Conservation (phyloP, 179 eudicot genomes). For the Corrigiola litoralis region DNA sequence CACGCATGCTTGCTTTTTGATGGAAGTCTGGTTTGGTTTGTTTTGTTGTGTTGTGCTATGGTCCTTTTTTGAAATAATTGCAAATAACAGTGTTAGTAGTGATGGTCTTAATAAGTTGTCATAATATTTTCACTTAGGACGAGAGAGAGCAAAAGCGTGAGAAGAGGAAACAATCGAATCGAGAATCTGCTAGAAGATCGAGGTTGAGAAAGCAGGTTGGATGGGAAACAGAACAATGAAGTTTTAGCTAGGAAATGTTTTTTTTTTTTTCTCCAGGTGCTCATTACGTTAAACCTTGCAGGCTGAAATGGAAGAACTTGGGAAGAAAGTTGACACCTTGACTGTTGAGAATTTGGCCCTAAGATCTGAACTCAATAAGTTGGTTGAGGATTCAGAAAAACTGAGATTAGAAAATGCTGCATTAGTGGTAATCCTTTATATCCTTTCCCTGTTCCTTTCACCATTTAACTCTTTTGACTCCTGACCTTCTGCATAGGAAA, state of each 20-base stretch:
- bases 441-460: background rate
- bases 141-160: constrained; percentile 80
- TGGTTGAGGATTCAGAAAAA: constrained; percentile 58
- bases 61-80: no score
- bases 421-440: constrained; percentile 39
- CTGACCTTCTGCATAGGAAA: background rate
- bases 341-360: constrained; percentile 71
- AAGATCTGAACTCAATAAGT: constrained; percentile 61
- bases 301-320: constrained; percentile 91
- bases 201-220: constrained; percentile 88
- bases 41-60: background rate
- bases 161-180: constrained; percentile 91
- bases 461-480: no score
- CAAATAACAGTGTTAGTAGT: no score
- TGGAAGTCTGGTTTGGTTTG: no score
- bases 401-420: constrained; percentile 63
- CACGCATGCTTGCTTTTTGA: no score
- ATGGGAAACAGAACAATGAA: background rate
- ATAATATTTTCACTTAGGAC: constrained; percentile 38
- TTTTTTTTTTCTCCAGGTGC: background rate
- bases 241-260: no score
- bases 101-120: no score
- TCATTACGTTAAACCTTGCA: constrained; percentile 20
- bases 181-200: constrained; percentile 97
- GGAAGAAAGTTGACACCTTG: constrained; percentile 60